Evolutionary conservation across 2,329 filamentous ascomycete species (phyloP), one percentile per base, ranked within the genome.

Genomic region (Fusarium cyanostomum): DNA sequence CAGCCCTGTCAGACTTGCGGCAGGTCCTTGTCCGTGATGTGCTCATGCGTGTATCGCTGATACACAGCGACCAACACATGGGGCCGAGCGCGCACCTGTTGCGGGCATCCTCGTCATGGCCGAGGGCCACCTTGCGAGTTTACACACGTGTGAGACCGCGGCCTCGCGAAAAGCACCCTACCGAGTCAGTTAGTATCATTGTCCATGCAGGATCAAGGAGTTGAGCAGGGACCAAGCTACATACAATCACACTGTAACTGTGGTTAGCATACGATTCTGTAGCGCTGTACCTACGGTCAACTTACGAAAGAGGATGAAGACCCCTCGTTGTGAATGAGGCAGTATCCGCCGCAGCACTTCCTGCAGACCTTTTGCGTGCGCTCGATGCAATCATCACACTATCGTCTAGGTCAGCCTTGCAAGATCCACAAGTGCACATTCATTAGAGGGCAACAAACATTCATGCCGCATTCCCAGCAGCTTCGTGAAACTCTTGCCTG

Each of bases 401-500:
- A 64, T 43, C 21, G 31, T 30, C 15, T 26, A 46, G 48, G 58
- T 66, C 38, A 64, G 66, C 43, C 11, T 44, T 13, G 16, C n/a
- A 8, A 7, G 4, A 18, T 30, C 2, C 2, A 1, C 6, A 3
- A 13, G 13, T 16, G 21, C 13, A 35, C 0, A 2, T 3, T 3
- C 18, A 24, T 4, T 7, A 33, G 24, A 6, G 2, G 16, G 5
- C 13, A 11, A 74, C 86, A 80, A 78, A 92, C 90, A 59, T 91
- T 94, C 62, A 85, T 86, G 48, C 92, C 92, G 75, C 93, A 97
- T 75, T 94, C 92, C 84, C 92, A 95, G 79, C 93, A 97, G 71
- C 92, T 86, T 68, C 79, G 81, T 12, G 85, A 87, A 72, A 91
- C 86, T 51, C 84, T 85, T 62, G 82, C 80, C 79, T 86, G 82